These are phyloP conservation scores for Pseudogymnoascus sp. DNA, from an alignment of 2,329 filamentous ascomycete genomes.

Conservation along the genomic window DNA sequence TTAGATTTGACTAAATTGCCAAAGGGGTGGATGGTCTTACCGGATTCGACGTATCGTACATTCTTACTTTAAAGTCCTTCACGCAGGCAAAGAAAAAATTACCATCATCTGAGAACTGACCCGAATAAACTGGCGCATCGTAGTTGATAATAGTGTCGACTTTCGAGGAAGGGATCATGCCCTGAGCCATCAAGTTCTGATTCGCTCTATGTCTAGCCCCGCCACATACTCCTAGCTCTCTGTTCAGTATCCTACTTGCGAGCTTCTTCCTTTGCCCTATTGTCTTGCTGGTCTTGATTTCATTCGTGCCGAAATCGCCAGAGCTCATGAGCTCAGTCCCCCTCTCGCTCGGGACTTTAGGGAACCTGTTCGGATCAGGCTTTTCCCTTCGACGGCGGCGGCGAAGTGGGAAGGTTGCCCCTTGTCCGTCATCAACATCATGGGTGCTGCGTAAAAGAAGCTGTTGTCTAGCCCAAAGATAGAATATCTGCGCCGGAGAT, in stretches of 20 bases:
- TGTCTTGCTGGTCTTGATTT: conserved; percentile 43
- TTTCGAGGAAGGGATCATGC: conserved; percentile 65
- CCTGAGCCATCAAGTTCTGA: conserved; percentile 56
- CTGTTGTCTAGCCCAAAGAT: conserved; percentile 14
- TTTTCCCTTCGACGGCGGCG: conserved; percentile 34
- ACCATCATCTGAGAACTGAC: conserved; percentile 92
- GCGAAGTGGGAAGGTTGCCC: conserved; percentile 33
- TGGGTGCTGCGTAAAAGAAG: conserved; percentile 15
- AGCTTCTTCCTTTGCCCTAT: conserved; percentile 48
- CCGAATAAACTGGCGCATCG: conserved; percentile 79
- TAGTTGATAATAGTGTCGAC: conserved; percentile 87
- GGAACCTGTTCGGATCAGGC: conserved; percentile 54
- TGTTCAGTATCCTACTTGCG: conserved; percentile 63
- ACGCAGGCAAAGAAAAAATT: conserved; percentile 94
- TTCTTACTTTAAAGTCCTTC: conserved; percentile 86
- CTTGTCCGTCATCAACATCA: conserved; percentile 19
- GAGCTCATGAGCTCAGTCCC: conserved; percentile 73
- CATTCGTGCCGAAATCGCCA: conserved; percentile 67
- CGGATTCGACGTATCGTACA: conserved; percentile 96
- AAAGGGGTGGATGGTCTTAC: background rate
- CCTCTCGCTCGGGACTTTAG: conserved; percentile 73
- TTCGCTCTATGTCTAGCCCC: conserved; percentile 52
- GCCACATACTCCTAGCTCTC: conserved; percentile 67
- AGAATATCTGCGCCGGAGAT: conserved; percentile 17
- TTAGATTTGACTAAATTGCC: background rate